Evolutionary conservation across 768 basidiomycete species (phyloP), one percentile per base, ranked within the genome.

Genomic region (Kwoniella bestiolae): DNA sequence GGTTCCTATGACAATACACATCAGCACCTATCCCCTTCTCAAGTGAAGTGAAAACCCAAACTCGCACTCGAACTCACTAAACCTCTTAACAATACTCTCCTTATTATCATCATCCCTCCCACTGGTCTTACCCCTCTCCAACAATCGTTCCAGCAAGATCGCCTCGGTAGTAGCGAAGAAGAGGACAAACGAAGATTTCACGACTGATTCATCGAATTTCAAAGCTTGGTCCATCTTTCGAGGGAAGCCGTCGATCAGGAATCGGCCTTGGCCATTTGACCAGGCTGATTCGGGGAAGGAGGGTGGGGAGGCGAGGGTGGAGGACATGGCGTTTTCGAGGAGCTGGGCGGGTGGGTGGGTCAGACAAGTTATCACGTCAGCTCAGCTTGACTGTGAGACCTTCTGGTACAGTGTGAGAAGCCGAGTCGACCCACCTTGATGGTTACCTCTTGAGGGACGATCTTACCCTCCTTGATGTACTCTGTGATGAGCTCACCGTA

Each of bases 161-260:
- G 91, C 86, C 77, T 98, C 90, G 14, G 91, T 89, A 8, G 93
- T 94, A 7, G 87, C 85, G 82, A 91, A 92, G 85, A 90, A 96
- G 55, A 99, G 82, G 32, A 94, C 90, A 63, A 89, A 83, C 0
- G 88, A 86, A 2, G 93, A 90, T 55, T 83, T 67, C 82, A 94
- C 96, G 63, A 93, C 95, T 51, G 88, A 85, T 71, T 90, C 84
- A 75, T 98, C 95, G 77, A 97, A 99, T 79, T 88, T 88, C 75
- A 89, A 66, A 0, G 94, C 95, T 82, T 99, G 96, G 79, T 99
- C 96, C 93, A 98, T 94, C 85, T 98, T 94, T 66, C 95, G 87
- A 60, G 95, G 96, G 83, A 98, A 98, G 1, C 95, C 96, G 69
- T 99, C 95, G 67, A 99, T 89, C 73, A 98, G 85, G 85, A 98